These are phyloP conservation scores for Vigna mungo DNA, from an alignment of 306 rosid species.

Conservation along the genomic window DNA sequence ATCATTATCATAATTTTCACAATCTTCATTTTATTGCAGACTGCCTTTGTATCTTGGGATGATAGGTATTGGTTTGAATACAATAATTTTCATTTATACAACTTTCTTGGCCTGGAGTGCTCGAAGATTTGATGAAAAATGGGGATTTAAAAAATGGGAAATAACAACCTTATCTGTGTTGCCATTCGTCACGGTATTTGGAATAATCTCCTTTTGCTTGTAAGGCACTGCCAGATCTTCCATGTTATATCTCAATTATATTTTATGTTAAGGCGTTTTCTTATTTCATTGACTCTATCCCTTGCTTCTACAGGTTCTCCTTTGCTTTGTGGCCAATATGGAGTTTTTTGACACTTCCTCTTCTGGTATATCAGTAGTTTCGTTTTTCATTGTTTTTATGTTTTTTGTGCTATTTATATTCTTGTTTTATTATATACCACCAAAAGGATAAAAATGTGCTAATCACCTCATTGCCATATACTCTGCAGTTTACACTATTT, in stretches of 20 bases:
- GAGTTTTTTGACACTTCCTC: slow-evolving; percentile 93
- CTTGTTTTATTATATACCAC: slow-evolving; percentile 31
- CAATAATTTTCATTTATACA: slow-evolving; percentile 78
- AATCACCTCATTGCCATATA: slow-evolving; percentile 41
- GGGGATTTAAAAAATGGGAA: slow-evolving; percentile 94
- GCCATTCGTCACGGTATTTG: slow-evolving; percentile 79
- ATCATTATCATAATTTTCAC: slow-evolving; percentile 38
- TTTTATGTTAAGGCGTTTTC: slow-evolving; percentile 25
- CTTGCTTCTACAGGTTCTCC: slow-evolving; percentile 61
- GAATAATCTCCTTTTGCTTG: slow-evolving; percentile 90
- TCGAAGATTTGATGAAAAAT: slow-evolving; percentile 85
- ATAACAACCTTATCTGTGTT: slow-evolving; percentile 72
- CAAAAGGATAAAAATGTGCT: slow-evolving; percentile 35
- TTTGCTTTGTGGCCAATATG: slow-evolving; percentile 98
- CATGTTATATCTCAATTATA: slow-evolving; percentile 24
- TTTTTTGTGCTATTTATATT: neutral
- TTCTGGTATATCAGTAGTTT: slow-evolving; percentile 68
- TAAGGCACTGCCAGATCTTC: slow-evolving; percentile 50
- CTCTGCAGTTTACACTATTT: slow-evolving; percentile 93
- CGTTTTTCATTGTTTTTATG: slow-evolving; percentile 19
- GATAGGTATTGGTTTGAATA: slow-evolving; percentile 76
- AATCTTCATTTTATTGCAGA: slow-evolving; percentile 64
- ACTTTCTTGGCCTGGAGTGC: slow-evolving; percentile 77
- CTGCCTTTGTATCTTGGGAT: slow-evolving; percentile 88
- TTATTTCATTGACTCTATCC: slow-evolving; percentile 44